Conservation (phyloP, 1,139 yeast genomes). For the Diutina rugosa region DNA sequence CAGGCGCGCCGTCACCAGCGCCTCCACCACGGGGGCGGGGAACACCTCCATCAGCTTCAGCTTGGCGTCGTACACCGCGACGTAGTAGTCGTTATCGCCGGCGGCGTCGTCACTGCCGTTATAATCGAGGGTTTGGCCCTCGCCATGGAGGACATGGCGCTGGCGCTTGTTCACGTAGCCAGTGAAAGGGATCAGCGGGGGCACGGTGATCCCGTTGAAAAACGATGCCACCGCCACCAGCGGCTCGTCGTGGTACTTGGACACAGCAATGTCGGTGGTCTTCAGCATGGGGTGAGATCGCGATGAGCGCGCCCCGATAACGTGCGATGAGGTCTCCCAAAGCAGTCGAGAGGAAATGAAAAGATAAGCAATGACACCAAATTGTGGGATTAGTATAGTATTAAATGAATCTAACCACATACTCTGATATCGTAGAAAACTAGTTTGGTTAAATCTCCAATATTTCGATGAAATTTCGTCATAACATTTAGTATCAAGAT, state of each 20-base stretch:
- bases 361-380: too few species aligned
- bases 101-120: slow-evolving; percentile 46
- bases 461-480: too few species aligned
- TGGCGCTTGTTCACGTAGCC: slow-evolving; percentile 42
- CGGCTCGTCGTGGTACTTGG: slow-evolving; percentile 16
- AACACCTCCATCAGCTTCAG: slow-evolving; percentile 47
- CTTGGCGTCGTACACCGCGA: slow-evolving; percentile 61
- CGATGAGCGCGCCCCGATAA: neutral
- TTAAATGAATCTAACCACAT: too few species aligned
- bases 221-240: slow-evolving; percentile 40
- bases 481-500: too few species aligned
- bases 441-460: too few species aligned
- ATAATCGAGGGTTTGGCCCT: slow-evolving; percentile 58
- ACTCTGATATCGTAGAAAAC: too few species aligned
- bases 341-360: neutral
- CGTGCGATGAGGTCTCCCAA: neutral
- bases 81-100: slow-evolving; percentile 28
- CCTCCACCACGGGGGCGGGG: slow-evolving; percentile 45
- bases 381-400: too few species aligned
- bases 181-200: slow-evolving; percentile 47
- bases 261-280: slow-evolving; percentile 17
- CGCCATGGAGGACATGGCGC: slow-evolving; percentile 55
- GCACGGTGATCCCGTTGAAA: slow-evolving; percentile 63
- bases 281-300: slow-evolving; percentile 3
- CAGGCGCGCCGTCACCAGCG: slow-evolving; percentile 41